Evolutionary conservation across 176 grass and related monocot species (phyloP), one percentile per base, ranked within the genome.

Genomic region (Lolium multiflorum): DNA sequence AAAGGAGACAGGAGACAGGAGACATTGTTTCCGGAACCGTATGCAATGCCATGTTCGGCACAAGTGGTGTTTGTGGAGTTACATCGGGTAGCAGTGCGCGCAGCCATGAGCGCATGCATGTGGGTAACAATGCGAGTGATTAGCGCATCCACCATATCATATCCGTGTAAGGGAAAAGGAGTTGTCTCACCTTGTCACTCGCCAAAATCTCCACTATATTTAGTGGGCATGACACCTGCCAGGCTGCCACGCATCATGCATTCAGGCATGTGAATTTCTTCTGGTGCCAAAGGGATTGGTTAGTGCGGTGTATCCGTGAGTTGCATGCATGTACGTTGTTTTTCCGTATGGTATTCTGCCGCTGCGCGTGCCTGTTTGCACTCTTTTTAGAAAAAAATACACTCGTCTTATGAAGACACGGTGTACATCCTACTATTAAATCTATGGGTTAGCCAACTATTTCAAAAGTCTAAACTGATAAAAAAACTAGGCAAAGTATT

Each of bases 51-150:
- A 35, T 35, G 31, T 35, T 35, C 31, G 31, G 31, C 31, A 35
- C 31, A 43, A 43, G 41, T 43, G 41, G 46, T n/a, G 43, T 80
- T 84, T 57, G 81, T 54, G 35, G 43, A 22, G 26, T 41, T 57
- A 51, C 31, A 38, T 81, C 28, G 62, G 62, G 31, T 35, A 35
- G 31, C 31, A 35, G 31, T 35, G 31, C 31, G 47, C 49, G 28
- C 6, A 39, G 35, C 13, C 62, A 25, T 11, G 31, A 35, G 68
- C 38, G 18, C 41, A 17, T 17, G 71, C 71, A 74, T 73, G 82
- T 51, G 57, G 82, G 17, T 38, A 65, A 69, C 82, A 84, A 70
- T 59, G 77, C 59, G 6, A 68, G 57, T 57, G 82, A 85, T 67
- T 50, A 81, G 82, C 18, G 15, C 25, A 51, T 60, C 68, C 87